A percentile compares a stretch with the other conserved stretches of the same genome.
Conservation (phyloP, 2,329 filamentous ascomycete species). For the Hypoxylon sp. region DNA sequence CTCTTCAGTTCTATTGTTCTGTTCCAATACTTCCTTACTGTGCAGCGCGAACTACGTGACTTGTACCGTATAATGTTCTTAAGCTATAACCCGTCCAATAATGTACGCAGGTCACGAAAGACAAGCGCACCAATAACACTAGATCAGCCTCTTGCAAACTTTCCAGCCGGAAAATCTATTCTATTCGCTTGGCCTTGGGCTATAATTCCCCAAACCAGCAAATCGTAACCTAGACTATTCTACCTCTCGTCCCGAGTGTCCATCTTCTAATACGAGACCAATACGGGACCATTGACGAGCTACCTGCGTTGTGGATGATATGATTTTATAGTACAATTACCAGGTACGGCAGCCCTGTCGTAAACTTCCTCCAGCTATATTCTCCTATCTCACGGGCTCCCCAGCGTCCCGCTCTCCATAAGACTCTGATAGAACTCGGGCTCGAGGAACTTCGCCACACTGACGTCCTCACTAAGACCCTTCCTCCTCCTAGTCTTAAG, state of each 20-base stretch:
- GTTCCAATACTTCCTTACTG: too few species aligned
- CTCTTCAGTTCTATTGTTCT: too few species aligned
- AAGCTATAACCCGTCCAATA: neutral
- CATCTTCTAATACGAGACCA: slow-evolving; percentile 15
- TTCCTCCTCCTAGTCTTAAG: slow-evolving; percentile 95
- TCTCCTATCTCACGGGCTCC: slow-evolving; percentile 55
- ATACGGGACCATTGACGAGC: neutral
- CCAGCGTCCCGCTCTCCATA: slow-evolving; percentile 89
- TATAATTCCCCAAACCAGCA: slow-evolving; percentile 1
- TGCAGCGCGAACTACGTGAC: too few species aligned
- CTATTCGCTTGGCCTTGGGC: slow-evolving; percentile 6
- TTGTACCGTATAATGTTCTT: neutral
- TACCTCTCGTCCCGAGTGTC: neutral
- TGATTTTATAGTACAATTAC: slow-evolving; percentile 29
- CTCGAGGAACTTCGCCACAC: slow-evolving; percentile 95
- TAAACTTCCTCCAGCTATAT: neutral
- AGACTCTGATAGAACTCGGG: slow-evolving; percentile 91
- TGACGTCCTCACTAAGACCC: slow-evolving; percentile 94
- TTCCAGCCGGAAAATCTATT: neutral
- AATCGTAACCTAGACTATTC: slow-evolving; percentile 1
- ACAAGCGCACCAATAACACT: neutral
- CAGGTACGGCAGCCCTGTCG: neutral
- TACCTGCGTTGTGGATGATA: neutral
- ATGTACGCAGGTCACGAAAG: neutral
- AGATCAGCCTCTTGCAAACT: neutral